Conservation (phyloP, 352 stramenopile genomes). For the Pythium scleroteichum region DNA sequence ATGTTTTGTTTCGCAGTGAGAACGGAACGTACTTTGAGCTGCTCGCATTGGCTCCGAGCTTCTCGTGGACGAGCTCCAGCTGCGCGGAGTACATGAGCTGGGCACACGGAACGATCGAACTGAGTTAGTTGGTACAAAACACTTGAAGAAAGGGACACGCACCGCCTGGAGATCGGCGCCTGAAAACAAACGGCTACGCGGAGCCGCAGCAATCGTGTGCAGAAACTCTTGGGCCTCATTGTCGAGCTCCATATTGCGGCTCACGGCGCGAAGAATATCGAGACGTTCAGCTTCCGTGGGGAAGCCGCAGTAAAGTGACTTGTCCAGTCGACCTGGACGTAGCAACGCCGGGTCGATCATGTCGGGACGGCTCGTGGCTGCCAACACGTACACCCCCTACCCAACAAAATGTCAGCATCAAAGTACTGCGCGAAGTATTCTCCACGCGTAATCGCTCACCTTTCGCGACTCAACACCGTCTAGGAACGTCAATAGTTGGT, state of each 20-base stretch:
- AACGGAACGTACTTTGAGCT: slow-evolving; percentile 45
- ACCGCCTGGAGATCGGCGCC: slow-evolving; percentile 94
- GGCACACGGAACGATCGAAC: background rate
- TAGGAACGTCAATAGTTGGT: slow-evolving; percentile 97
- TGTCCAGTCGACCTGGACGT: slow-evolving; percentile 93
- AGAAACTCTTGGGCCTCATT: slow-evolving; percentile 74
- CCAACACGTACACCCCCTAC: slow-evolving; percentile 94
- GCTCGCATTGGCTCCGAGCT: slow-evolving; percentile 49
- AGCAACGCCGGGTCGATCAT: slow-evolving; percentile 96
- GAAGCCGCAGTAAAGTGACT: slow-evolving; percentile 93
- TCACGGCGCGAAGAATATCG: slow-evolving; percentile 78
- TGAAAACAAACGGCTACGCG: slow-evolving; percentile 85
- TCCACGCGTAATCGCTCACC: slow-evolving; percentile 29
- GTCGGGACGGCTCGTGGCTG: slow-evolving; percentile 95
- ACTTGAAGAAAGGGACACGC: slow-evolving; percentile 12
- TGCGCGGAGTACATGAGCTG: slow-evolving; percentile 94
- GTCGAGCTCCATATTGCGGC: slow-evolving; percentile 75
- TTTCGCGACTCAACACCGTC: slow-evolving; percentile 94
- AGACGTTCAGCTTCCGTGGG: slow-evolving; percentile 76
- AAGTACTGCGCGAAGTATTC: background rate
- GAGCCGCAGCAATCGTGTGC: slow-evolving; percentile 59
- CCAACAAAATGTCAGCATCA: background rate
- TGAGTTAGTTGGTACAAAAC: background rate
- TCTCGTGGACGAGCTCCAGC: slow-evolving; percentile 91
- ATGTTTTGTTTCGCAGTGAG: background rate